phyloP scores from a whole-genome alignment of 768 basidiomycete genomes.

The Tylopilus balloui region DNA sequence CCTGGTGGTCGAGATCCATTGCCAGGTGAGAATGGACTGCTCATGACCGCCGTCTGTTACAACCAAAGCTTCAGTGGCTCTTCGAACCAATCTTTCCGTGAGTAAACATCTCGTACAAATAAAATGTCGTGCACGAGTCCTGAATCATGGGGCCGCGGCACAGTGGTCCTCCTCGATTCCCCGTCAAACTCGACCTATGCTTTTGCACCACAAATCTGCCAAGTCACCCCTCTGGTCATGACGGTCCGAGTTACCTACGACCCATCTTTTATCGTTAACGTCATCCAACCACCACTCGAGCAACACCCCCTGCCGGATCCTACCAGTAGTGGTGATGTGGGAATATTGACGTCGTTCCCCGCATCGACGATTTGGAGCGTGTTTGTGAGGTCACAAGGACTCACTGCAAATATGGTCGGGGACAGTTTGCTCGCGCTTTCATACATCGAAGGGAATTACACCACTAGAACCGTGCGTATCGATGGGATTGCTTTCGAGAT shows the following conservation, averaged over 20 bases:
- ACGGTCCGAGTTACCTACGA: not conserved
- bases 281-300: not conserved
- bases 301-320: not conserved
- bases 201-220: not conserved
- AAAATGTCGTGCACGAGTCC: too few relatives aligned
- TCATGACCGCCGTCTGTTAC: not conserved
- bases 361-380: not conserved
- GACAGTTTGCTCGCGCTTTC: not conserved
- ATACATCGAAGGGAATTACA: not conserved
- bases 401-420: not conserved
- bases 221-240: not conserved
- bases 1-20: too few relatives aligned
- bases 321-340: not conserved
- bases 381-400: not conserved
- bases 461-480: not conserved
- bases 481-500: not conserved
- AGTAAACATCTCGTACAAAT: not conserved
- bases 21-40: not conserved
- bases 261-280: not conserved
- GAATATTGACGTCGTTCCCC: not conserved
- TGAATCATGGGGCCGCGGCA: too few relatives aligned
- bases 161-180: not conserved
- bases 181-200: not conserved
- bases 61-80: not conserved
- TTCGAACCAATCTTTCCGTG: slow-evolving; percentile 1